These are phyloP conservation scores for Emmonsiellopsis sp. DNA, from an alignment of 2,329 filamentous ascomycete genomes.

Conservation along the genomic window DNA sequence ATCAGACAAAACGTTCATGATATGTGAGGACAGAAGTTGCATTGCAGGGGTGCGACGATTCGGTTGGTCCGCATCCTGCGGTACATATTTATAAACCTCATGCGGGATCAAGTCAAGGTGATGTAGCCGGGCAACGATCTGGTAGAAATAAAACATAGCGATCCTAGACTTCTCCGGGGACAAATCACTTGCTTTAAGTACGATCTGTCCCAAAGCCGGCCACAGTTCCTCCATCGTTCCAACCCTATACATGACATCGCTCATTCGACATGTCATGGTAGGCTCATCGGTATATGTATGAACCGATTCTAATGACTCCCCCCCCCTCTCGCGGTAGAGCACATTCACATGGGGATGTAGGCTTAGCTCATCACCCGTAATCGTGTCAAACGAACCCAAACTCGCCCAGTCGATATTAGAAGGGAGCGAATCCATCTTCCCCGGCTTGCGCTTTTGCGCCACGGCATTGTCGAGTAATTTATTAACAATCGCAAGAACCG, in stretches of 20 bases:
- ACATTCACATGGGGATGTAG: neutral
- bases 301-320: constrained; percentile 4
- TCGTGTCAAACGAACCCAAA: constrained; percentile 21
- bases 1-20: constrained; percentile 40
- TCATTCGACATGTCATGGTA: constrained; percentile 7
- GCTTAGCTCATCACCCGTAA: constrained; percentile 14
- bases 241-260: constrained; percentile 4
- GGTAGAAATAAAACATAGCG: constrained; percentile 38
- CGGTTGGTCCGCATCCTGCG: constrained; percentile 16
- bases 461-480: constrained; percentile 31
- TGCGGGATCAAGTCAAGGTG: constrained; percentile 35
- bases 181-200: constrained; percentile 33
- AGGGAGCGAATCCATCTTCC: constrained; percentile 13
- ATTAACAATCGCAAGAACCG: constrained; percentile 30
- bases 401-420: constrained; percentile 23
- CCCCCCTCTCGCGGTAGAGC: neutral
- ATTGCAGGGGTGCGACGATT: constrained; percentile 34
- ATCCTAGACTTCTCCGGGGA: constrained; percentile 24
- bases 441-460: constrained; percentile 12
- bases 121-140: constrained; percentile 37
- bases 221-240: constrained; percentile 30
- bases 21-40: constrained; percentile 34
- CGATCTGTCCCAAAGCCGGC: constrained; percentile 30
- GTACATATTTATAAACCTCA: constrained; percentile 33
- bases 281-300: constrained; percentile 11